These are phyloP conservation scores for Didymella segeticola DNA, from an alignment of 2,329 filamentous ascomycete genomes.

Conservation along the genomic window DNA sequence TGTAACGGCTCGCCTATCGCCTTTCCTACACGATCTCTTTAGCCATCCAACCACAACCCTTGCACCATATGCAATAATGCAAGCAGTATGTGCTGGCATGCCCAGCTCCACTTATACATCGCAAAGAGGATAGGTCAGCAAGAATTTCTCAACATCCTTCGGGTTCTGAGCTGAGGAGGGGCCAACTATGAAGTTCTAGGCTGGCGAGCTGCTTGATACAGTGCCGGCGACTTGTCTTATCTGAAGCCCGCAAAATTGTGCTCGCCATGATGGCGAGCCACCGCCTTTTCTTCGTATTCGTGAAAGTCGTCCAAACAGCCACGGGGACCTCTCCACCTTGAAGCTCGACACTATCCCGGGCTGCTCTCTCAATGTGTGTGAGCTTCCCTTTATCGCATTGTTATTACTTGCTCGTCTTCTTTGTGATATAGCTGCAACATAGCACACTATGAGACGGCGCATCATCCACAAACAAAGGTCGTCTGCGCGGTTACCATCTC, in stretches of 20 bases:
- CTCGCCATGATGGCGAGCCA: too few species aligned
- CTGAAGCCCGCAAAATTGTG: too few species aligned
- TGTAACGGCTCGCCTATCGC: constrained; percentile 1
- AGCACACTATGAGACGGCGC: background rate
- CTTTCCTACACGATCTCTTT: background rate
- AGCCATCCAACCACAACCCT: background rate
- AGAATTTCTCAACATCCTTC: too few species aligned
- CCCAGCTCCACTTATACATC: background rate
- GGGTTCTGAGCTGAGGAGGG: background rate
- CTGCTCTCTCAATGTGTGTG: background rate
- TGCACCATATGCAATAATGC: background rate
- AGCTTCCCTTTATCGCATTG: too few species aligned
- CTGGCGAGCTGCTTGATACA: too few species aligned
- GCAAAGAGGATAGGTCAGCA: background rate
- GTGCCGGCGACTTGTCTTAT: too few species aligned
- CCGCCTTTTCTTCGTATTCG: too few species aligned
- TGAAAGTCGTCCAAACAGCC: too few species aligned
- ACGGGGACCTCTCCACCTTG: too few species aligned
- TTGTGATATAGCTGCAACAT: background rate
- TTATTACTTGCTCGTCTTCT: too few species aligned
- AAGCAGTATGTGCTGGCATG: background rate
- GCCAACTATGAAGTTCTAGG: too few species aligned
- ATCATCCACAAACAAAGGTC: background rate
- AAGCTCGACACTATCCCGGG: background rate
- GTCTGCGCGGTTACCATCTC: background rate